Evolutionary conservation across 75 land plant genomes (phyloP).

Genomic region (Pinus taeda): DNA sequence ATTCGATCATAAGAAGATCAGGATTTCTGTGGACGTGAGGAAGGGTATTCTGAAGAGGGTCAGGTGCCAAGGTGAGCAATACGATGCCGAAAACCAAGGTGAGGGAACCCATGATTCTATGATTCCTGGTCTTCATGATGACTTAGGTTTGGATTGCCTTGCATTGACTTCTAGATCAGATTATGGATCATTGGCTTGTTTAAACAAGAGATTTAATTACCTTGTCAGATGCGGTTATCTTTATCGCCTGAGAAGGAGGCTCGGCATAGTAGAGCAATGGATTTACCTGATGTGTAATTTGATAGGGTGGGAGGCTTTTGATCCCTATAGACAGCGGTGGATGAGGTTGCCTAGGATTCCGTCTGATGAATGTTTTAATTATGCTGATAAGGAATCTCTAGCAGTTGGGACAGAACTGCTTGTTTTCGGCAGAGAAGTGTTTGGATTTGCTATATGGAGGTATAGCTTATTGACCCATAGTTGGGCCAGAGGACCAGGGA

Average conservation of each 20-base stretch:
- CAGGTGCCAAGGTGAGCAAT: slow-evolving; percentile 4
- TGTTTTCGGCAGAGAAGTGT: slow-evolving; percentile 45
- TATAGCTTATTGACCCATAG: slow-evolving; percentile 28
- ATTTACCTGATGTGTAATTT: slow-evolving; percentile 36
- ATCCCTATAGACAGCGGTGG: slow-evolving; percentile 46
- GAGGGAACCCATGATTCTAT: slow-evolving; percentile 18
- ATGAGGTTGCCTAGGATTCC: slow-evolving; percentile 50
- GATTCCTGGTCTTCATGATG: slow-evolving; percentile 35
- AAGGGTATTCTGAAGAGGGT: neutral
- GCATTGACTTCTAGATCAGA: slow-evolving; percentile 39
- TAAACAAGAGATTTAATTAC: slow-evolving; percentile 26
- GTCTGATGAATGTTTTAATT: slow-evolving; percentile 47
- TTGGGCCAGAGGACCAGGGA: slow-evolving; percentile 42
- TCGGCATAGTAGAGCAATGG: slow-evolving; percentile 58
- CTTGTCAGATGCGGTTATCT: slow-evolving; percentile 39
- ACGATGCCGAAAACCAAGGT: slow-evolving; percentile 7
- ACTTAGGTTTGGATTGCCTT: slow-evolving; percentile 41
- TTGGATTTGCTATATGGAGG: slow-evolving; percentile 46
- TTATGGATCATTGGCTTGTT: slow-evolving; percentile 28
- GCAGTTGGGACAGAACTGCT: slow-evolving; percentile 60
- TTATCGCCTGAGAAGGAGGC: slow-evolving; percentile 28
- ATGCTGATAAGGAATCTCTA: slow-evolving; percentile 60
- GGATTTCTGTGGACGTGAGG: neutral
- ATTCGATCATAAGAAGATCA: too few relatives aligned
- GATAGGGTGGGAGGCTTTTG: slow-evolving; percentile 53